phyloP scores from a whole-genome alignment of 768 basidiomycete genomes.

The Auriscalpium orientale region DNA sequence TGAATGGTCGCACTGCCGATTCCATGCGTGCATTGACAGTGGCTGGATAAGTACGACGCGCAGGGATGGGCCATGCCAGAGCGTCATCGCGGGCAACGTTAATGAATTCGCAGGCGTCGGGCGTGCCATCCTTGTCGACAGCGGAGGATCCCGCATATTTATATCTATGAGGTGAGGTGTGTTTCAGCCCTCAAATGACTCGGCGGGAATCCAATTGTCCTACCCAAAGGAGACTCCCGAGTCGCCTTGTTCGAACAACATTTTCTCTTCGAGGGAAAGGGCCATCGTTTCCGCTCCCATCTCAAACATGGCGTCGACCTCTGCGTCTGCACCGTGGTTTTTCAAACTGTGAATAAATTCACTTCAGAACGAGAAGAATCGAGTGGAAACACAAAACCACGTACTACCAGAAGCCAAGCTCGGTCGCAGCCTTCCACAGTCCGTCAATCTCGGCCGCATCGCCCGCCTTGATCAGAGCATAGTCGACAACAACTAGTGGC shows the following conservation, averaged over 20 bases:
- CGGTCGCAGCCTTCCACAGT: constrained; percentile 41
- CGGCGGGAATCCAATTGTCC: background rate
- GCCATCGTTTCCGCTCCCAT: constrained; percentile 31
- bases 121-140: constrained; percentile 23
- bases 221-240: constrained; percentile 30
- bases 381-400: constrained; percentile 13
- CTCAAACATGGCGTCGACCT: constrained; percentile 30
- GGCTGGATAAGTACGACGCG: constrained; percentile 22
- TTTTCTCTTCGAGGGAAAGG: constrained; percentile 32
- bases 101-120: constrained; percentile 26
- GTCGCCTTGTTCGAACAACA: constrained; percentile 36
- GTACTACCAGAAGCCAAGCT: constrained; percentile 49
- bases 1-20: constrained; percentile 14
- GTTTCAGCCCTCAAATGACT: background rate
- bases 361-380: no score
- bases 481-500: constrained; percentile 41
- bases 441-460: constrained; percentile 32
- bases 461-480: constrained; percentile 26
- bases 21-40: constrained; percentile 17
- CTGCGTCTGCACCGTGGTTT: constrained; percentile 32
- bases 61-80: constrained; percentile 18
- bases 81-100: constrained; percentile 29
- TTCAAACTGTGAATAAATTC: constrained; percentile 25
- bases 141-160: constrained; percentile 24
- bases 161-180: constrained; percentile 12